Evolutionary conservation across 495 filamentous ascomycete species (phyloP), one percentile per base, ranked within the genome.

Genomic region (Aspergillus campestris): DNA sequence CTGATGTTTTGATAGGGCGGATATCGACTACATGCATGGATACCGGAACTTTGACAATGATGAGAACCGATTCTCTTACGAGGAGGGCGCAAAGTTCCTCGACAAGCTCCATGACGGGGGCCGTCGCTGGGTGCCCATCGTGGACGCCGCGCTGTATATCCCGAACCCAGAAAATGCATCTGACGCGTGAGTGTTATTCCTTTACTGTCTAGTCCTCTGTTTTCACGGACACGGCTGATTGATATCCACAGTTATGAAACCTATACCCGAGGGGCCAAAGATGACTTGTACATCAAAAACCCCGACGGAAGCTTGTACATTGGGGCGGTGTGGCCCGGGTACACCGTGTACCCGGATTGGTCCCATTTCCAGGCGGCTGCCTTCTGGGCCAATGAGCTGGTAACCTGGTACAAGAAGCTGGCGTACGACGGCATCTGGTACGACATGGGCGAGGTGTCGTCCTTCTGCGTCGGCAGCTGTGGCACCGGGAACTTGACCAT

Each of bases 71-170:
- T 83, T 70, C 45, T 57, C 64, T 2, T 72, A 74, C 38, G 56
- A 50, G 11, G 73, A 71, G 42, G 78, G 71, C 11, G 69, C 79
- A 39, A 62, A 64, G 0, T 88, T 94, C 57, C 56, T 95, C 9
- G 61, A 66, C 1, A 62, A 69, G 11, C 64, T 95, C 2, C 86
- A 90, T 58, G 64, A 65, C 4, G 75, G 76, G 51, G 74, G 78
- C 7, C 84, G 84, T 53, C 83, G 89, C 52, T 94, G 79, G 44
- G 73, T 95, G 7, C 87, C 86, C 0, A 92, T 95, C 38, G 75
- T 95, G n/a, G 88, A 94, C 56, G 74, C 83, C 3, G 87, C 85
- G 5, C 78, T 92, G 28, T 91, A 89, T 50, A 77, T 81, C 18
- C 85, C 87, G 0, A 84, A 88, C 42, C 84, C 84, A 3, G 64